Conservation (phyloP, 805 yeast genomes). For the Saccharomycopsis fibuligera region DNA sequence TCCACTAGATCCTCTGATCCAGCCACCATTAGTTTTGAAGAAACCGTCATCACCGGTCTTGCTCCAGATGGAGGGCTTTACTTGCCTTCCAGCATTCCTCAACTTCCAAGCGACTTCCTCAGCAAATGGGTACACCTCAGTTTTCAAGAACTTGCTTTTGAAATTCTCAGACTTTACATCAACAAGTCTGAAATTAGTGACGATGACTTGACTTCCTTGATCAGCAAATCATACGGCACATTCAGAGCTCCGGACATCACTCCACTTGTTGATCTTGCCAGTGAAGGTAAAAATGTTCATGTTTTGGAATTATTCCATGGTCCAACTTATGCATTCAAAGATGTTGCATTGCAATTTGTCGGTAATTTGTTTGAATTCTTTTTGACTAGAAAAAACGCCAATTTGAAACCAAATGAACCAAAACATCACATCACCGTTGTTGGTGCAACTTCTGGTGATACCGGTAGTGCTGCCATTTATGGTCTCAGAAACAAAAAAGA, state of each 20-base stretch:
- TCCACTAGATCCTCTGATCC: constrained; percentile 63
- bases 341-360: constrained; percentile 95
- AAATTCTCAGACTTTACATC: constrained; percentile 77
- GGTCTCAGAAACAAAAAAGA: constrained; percentile 96
- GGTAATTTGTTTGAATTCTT: constrained; percentile 96
- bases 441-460: constrained; percentile 99
- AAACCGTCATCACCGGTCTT: constrained; percentile 80
- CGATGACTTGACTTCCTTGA: constrained; percentile 56
- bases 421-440: constrained; percentile 89
- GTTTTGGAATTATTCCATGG: constrained; percentile 95
- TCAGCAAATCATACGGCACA: constrained; percentile 75
- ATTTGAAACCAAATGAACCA: constrained; percentile 42
- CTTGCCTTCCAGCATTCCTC: constrained; percentile 78
- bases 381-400: constrained; percentile 64
- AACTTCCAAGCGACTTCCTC: constrained; percentile 49
- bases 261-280: constrained; percentile 61
- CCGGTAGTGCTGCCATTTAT: constrained; percentile 98
- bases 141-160: constrained; percentile 82
- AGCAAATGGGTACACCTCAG: constrained; percentile 64
- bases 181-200: constrained; percentile 65
- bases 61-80: constrained; percentile 97
- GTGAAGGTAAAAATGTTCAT: constrained; percentile 54
- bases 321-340: constrained; percentile 98
- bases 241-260: constrained; percentile 87
- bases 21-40: constrained; percentile 63